These are phyloP conservation scores for Actinomortierella wolfii DNA, from an alignment of 371 early-diverging fungal genomes.

Conservation along the genomic window DNA sequence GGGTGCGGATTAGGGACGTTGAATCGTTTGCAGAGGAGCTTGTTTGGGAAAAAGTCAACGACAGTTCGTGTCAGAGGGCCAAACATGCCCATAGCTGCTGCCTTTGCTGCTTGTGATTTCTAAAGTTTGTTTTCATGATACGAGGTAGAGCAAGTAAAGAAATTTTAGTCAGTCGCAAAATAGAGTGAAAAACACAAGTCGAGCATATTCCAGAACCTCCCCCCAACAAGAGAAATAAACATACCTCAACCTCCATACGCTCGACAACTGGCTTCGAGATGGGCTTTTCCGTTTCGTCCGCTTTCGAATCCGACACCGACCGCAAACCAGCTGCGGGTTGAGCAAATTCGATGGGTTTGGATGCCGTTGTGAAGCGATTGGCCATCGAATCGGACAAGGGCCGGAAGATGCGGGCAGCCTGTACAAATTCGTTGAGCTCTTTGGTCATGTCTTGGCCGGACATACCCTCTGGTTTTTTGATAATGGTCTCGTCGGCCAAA, in stretches of 20 bases:
- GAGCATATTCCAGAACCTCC: not conserved
- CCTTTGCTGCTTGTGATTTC: slow-evolving; percentile 63
- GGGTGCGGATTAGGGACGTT: slow-evolving; percentile 81
- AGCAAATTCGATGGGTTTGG: slow-evolving; percentile 27
- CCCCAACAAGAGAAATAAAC: not conserved
- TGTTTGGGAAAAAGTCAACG: slow-evolving; percentile 67
- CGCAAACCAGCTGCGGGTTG: slow-evolving; percentile 60
- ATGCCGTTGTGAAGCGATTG: slow-evolving; percentile 74
- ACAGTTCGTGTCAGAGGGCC: slow-evolving; percentile 71
- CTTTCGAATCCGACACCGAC: slow-evolving; percentile 53
- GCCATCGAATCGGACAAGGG: slow-evolving; percentile 82
- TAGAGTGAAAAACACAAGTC: not conserved
- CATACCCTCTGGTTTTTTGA: slow-evolving; percentile 48
- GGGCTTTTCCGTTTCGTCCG: slow-evolving; percentile 38
- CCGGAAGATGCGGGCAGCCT: slow-evolving; percentile 82
- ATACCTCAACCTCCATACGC: slow-evolving; percentile 23
- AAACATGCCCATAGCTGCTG: slow-evolving; percentile 78
- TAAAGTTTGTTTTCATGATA: slow-evolving; percentile 14
- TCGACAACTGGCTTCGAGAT: slow-evolving; percentile 9
- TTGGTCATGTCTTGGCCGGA: slow-evolving; percentile 62
- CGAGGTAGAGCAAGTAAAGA: not conserved
- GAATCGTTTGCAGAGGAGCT: slow-evolving; percentile 83
- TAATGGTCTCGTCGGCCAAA: slow-evolving; percentile 33
- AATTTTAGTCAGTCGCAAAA: not conserved
- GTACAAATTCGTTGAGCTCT: slow-evolving; percentile 80